Conservation (phyloP, 768 basidiomycete genomes). For the Mycena pura region DNA sequence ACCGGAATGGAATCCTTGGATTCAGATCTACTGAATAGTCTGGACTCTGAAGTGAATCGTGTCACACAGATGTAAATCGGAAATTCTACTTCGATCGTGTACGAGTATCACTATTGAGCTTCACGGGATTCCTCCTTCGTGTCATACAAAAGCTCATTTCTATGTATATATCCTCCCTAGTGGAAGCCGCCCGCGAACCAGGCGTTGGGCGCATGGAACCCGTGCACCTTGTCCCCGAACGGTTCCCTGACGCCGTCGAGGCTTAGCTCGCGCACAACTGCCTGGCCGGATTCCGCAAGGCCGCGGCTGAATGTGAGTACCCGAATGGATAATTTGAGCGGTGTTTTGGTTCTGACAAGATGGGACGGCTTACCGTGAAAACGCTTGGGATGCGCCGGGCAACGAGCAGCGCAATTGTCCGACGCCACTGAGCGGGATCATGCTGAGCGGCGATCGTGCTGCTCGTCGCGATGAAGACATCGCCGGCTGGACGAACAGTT, state of each 20-base stretch:
- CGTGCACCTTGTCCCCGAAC: constrained; percentile 8
- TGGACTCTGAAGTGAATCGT: too few relatives aligned
- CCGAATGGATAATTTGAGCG: not conserved
- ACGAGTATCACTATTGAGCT: too few relatives aligned
- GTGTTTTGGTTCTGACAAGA: not conserved
- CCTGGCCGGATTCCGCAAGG: not conserved
- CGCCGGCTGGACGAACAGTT: constrained; percentile 7
- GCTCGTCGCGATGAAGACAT: constrained; percentile 11
- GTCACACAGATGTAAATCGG: too few relatives aligned
- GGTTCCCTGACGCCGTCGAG: constrained; percentile 5
- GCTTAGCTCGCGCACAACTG: constrained; percentile 2
- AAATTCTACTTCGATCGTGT: too few relatives aligned
- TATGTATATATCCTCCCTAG: not conserved
- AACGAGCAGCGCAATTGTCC: constrained; percentile 8
- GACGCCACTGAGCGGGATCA: constrained; percentile 4
- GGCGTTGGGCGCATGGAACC: constrained; percentile 9
- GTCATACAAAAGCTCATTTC: too few relatives aligned
- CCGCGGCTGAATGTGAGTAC: not conserved
- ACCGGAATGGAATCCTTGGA: too few relatives aligned
- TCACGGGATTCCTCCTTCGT: too few relatives aligned
- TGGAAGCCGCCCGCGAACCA: constrained; percentile 10
- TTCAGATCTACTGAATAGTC: too few relatives aligned
- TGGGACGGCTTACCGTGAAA: constrained; percentile 3
- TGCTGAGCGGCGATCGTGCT: not conserved
- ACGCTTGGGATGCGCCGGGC: constrained; percentile 10